Base-by-base conservation (phyloP, 495 filamentous ascomycete genomes). In the Penicillium nucicola region DNA sequence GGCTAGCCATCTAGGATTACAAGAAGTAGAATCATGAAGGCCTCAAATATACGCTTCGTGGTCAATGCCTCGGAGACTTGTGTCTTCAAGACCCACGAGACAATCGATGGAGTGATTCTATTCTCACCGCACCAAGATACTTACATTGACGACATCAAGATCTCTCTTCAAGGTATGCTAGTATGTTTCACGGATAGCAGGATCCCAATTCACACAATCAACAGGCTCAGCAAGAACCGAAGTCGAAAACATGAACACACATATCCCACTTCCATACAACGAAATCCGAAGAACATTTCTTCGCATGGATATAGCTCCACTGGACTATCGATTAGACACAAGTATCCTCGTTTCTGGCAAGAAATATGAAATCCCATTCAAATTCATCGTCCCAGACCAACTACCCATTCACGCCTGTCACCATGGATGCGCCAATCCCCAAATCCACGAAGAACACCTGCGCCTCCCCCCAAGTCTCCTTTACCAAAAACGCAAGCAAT, bases 401-500 rank as follows among this genome's bases (percentile, higher is more conserved):
- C 30, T 53, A 6, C 50, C 50, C 10, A 38, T 42, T 1, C 50
- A 53, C 13, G 38, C 43, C 10, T 47, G 50, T 34, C 18, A 36
- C 14, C 50, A 53, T 4, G 14, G 25, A 33, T 53, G 50, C 43
- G 25, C 11, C 23, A 40, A 53, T 22, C 12, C 18, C 19, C 34
- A 46, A 17, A 17, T 47, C 18, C 37, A 42, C n/a, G 18, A 47
- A 11, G 42, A 53, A 53, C 50, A 53, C n/a, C 36, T 53, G 5
- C 42, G 37, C 5, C 35, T 47, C 4, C 50, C 43, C 11, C 18
- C 43, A 18, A 47, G 36, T 40, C 36, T 53, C 9, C 22, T 36
- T 30, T 18, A 41, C n/a, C 28, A 30, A 6, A 19, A 12, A 1
- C 28, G 25, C 11, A 35, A 47, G 10, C 30, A 15, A 4, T 10